Conservation (phyloP, 164 flowering plant species). For the Macadamia tetraphylla region DNA sequence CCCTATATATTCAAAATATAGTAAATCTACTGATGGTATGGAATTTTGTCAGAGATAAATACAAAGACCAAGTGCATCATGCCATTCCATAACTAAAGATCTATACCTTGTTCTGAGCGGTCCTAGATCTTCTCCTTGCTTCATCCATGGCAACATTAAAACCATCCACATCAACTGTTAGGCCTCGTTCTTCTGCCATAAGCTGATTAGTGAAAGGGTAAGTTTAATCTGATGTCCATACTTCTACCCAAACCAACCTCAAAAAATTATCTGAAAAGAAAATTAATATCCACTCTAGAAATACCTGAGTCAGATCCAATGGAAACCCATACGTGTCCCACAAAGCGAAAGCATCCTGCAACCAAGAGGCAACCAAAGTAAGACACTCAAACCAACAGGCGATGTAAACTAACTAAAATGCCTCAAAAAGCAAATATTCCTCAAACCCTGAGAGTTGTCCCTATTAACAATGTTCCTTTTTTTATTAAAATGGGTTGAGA, state of each 20-base stretch:
- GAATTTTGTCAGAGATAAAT: too few relatives aligned
- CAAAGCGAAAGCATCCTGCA: slow-evolving; percentile 95
- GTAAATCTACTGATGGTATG: too few relatives aligned
- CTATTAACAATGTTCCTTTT: too few relatives aligned
- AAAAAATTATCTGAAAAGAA: background rate
- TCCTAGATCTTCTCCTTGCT: slow-evolving; percentile 87
- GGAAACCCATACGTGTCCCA: slow-evolving; percentile 99
- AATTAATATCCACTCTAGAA: slow-evolving; percentile 1
- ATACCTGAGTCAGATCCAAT: slow-evolving; percentile 92
- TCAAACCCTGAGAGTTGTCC: background rate
- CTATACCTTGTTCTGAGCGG: slow-evolving; percentile 70
- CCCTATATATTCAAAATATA: background rate
- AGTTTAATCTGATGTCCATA: background rate
- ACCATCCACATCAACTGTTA: slow-evolving; percentile 71
- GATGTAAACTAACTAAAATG: background rate
- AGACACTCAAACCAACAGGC: background rate
- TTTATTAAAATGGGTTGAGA: too few relatives aligned
- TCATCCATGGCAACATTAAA: slow-evolving; percentile 80
- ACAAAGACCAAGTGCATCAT: too few relatives aligned
- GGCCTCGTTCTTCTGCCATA: slow-evolving; percentile 97
- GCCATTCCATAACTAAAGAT: background rate
- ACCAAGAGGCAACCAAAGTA: background rate
- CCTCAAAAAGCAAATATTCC: background rate
- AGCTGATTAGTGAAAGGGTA: slow-evolving; percentile 37
- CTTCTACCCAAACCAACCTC: background rate